Evolutionary conservation across 371 early-diverging fungal genomes (phyloP).

Genomic region (Mortierella sp.): DNA sequence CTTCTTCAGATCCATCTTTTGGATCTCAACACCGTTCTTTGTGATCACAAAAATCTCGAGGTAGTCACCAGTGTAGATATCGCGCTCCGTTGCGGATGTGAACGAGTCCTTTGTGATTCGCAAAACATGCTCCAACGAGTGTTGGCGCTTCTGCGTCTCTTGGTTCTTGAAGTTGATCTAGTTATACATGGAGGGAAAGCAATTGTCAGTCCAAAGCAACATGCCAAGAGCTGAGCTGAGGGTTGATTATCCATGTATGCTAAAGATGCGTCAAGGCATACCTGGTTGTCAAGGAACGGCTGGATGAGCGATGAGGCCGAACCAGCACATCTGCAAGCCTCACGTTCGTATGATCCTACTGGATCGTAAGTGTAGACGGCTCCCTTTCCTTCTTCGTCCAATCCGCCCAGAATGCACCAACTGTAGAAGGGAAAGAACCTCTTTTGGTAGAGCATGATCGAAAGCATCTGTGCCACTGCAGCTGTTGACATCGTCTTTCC

Average conservation of each 20-base stretch:
- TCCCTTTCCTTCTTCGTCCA: slow-evolving; percentile 92
- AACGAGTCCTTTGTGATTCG: slow-evolving; percentile 96
- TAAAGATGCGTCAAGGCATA: slow-evolving; percentile 33
- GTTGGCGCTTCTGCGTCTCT: slow-evolving; percentile 47
- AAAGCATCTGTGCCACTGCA: slow-evolving; percentile 95
- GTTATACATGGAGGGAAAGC: not conserved
- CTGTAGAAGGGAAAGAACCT: slow-evolving; percentile 99
- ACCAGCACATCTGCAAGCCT: slow-evolving; percentile 86
- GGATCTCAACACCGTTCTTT: slow-evolving; percentile 80
- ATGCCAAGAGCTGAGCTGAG: not conserved
- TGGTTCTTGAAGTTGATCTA: slow-evolving; percentile 70
- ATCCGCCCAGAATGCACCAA: slow-evolving; percentile 92
- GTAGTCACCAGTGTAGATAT: slow-evolving; percentile 99
- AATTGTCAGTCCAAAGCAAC: not conserved
- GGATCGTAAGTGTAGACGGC: slow-evolving; percentile 96
- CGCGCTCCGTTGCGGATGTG: slow-evolving; percentile 98
- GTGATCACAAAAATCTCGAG: slow-evolving; percentile 95
- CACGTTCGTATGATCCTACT: slow-evolving; percentile 94
- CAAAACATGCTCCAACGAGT: slow-evolving; percentile 77
- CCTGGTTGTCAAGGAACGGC: slow-evolving; percentile 99
- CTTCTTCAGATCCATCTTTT: slow-evolving; percentile 80
- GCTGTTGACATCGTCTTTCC: slow-evolving; percentile 88
- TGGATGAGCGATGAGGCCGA: slow-evolving; percentile 94
- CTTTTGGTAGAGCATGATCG: slow-evolving; percentile 92
- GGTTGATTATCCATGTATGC: not conserved